These are phyloP conservation scores for Whalleya microplaca DNA, from an alignment of 2,329 filamentous ascomycete species.

Conservation along the genomic window DNA sequence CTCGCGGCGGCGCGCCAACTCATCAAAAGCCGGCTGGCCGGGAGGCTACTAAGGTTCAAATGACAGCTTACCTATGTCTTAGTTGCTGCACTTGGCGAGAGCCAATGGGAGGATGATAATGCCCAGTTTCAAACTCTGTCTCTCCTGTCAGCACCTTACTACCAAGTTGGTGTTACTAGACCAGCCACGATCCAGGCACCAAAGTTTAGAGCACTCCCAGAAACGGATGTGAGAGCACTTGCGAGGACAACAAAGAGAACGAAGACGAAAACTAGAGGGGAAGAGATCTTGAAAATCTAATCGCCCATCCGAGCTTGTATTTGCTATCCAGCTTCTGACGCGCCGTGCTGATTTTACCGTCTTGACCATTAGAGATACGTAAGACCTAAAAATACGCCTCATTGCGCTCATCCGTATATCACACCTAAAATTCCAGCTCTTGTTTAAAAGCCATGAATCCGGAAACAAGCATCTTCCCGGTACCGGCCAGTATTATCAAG, in stretches of 20 bases:
- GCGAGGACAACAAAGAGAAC: neutral
- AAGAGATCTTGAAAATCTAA: neutral
- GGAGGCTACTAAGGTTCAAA: neutral
- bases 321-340: constrained; percentile 2
- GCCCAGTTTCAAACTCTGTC: neutral
- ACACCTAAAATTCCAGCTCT: neutral
- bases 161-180: neutral
- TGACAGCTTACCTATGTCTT: neutral
- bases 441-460: neutral
- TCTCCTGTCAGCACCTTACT: neutral
- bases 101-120: neutral
- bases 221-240: neutral
- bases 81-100: neutral
- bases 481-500: constrained; percentile 8
- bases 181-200: neutral
- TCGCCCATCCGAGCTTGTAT: constrained; percentile 13
- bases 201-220: neutral
- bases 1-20: neutral
- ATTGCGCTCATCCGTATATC: neutral
- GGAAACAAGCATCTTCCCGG: constrained; percentile 6
- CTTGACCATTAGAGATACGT: neutral
- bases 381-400: neutral
- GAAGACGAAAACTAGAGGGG: neutral
- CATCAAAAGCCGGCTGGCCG: neutral
- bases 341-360: neutral